phyloP scores from a whole-genome alignment of 208 protist genomes.

The Angomonas deanei region DNA sequence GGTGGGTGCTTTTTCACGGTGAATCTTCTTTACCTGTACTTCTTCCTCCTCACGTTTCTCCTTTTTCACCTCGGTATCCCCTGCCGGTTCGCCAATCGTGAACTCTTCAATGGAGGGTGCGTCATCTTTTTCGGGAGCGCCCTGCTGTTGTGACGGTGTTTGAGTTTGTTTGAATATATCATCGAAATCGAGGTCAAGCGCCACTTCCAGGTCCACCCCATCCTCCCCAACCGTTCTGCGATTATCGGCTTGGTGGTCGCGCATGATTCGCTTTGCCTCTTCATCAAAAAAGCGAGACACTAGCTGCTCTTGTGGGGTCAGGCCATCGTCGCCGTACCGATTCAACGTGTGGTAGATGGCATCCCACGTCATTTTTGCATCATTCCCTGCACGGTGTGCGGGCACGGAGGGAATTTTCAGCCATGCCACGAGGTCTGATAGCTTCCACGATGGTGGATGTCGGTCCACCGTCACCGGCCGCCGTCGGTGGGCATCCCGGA shows the following conservation, averaged over 20 bases:
- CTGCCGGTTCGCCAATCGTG: constrained; percentile 13
- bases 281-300: constrained; percentile 83
- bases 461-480: constrained; percentile 86
- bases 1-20: constrained; percentile 1
- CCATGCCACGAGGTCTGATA: constrained; percentile 79
- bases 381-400: constrained; percentile 80
- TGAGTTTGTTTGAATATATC: too few species aligned
- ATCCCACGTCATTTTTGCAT: constrained; percentile 90
- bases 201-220: constrained; percentile 34
- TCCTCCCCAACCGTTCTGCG: background rate
- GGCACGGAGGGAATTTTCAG: constrained; percentile 70
- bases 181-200: constrained; percentile 80
- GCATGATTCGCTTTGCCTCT: constrained; percentile 64
- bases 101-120: constrained; percentile 22
- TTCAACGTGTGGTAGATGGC: constrained; percentile 83
- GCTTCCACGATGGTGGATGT: constrained; percentile 82
- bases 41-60: background rate
- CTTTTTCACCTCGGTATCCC: background rate
- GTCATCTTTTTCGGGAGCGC: background rate
- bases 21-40: background rate
- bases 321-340: constrained; percentile 81
- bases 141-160: background rate
- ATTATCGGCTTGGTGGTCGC: constrained; percentile 7
- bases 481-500: constrained; percentile 81
- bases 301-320: constrained; percentile 86